phyloP scores from a whole-genome alignment of 495 filamentous ascomycete species.

The Talaromyces stipitatus region DNA sequence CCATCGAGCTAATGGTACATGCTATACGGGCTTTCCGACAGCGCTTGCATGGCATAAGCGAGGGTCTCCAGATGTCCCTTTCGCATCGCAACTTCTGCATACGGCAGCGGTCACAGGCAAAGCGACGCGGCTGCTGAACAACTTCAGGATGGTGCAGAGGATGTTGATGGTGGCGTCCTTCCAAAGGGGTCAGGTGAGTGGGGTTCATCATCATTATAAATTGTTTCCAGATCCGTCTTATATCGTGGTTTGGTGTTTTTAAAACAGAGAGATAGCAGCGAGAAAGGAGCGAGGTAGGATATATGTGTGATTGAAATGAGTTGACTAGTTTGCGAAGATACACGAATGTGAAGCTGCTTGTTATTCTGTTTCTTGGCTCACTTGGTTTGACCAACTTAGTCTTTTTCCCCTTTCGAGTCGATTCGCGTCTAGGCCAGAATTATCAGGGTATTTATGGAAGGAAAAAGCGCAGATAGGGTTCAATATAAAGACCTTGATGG shows the following conservation, averaged over 20 bases:
- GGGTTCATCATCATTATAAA: not conserved
- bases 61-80: conserved; percentile 8
- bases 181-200: not conserved
- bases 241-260: not conserved
- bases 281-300: not conserved
- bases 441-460: not conserved
- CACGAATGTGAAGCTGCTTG: not conserved
- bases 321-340: not conserved
- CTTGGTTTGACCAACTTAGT: not conserved
- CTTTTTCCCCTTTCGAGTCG: not conserved
- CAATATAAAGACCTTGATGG: not conserved
- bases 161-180: not conserved
- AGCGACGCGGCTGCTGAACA: conserved; percentile 8
- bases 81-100: conserved; percentile 10
- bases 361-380: not conserved
- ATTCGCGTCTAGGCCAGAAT: not conserved
- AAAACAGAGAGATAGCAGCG: not conserved
- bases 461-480: not conserved
- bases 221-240: not conserved
- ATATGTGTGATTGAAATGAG: not conserved
- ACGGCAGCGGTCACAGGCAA: conserved; percentile 10
- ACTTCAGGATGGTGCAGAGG: not conserved
- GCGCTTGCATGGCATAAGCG: conserved; percentile 9
- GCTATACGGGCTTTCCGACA: conserved; percentile 6
- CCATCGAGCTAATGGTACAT: conserved; percentile 8